Evolutionary conservation across 2,329 filamentous ascomycete genomes (phyloP).

Genomic region (Penicillium sp.): DNA sequence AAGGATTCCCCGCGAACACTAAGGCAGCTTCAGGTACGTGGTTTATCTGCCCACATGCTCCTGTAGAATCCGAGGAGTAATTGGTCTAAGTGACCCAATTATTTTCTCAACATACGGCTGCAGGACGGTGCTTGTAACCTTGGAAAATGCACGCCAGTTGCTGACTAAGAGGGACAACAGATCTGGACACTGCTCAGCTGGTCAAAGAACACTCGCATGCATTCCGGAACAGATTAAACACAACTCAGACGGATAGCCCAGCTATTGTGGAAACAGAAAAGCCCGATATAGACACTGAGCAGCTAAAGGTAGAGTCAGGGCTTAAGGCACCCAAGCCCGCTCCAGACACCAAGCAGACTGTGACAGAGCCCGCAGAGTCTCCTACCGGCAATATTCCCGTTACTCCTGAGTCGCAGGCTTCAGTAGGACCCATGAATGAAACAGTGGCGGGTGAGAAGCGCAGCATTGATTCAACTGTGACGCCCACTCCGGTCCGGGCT

Average conservation of each 20-base stretch:
- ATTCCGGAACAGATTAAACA: slow-evolving; percentile 15
- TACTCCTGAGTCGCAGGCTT: slow-evolving; percentile 6
- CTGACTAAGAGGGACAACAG: slow-evolving; percentile 21
- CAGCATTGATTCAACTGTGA: slow-evolving; percentile 14
- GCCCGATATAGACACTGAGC: neutral
- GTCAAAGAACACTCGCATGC: slow-evolving; percentile 14
- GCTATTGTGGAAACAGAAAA: neutral
- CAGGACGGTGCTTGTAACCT: neutral
- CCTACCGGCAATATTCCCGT: slow-evolving; percentile 4
- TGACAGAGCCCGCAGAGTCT: slow-evolving; percentile 3
- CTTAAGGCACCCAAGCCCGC: slow-evolving; percentile 6
- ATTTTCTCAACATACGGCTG: neutral
- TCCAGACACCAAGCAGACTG: slow-evolving; percentile 10
- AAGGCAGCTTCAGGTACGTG: slow-evolving; percentile 23
- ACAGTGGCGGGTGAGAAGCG: slow-evolving; percentile 19
- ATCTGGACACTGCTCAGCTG: slow-evolving; percentile 7
- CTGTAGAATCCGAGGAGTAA: neutral
- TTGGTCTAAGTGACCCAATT: neutral
- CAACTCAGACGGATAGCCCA: slow-evolving; percentile 15
- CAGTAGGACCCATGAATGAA: slow-evolving; percentile 11
- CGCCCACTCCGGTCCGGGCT: neutral
- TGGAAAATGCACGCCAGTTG: slow-evolving; percentile 1
- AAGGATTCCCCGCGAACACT: slow-evolving; percentile 13
- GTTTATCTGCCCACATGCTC: slow-evolving; percentile 3
- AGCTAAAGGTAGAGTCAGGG: neutral